A percentile compares a stretch with the other conserved stretches of the same genome.
phyloP scores from a whole-genome alignment of 2,329 filamentous ascomycete genomes.

The Apiospora aurea region DNA sequence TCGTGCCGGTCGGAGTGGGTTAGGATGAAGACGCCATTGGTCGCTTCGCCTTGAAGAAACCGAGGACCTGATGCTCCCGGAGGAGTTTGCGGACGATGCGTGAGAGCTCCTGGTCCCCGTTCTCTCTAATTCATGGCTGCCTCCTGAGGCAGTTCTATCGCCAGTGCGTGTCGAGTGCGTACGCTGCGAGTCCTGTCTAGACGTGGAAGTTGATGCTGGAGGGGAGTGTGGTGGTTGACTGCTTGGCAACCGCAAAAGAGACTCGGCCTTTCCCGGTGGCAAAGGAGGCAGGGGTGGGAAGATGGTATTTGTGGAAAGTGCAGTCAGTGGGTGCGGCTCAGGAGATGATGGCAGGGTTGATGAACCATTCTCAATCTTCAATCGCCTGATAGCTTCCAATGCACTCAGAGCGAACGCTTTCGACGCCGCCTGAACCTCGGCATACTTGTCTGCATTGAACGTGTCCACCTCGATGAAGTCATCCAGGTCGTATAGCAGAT shows the following conservation, averaged over 20 bases:
- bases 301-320: constrained; percentile 30
- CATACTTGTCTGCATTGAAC: constrained; percentile 46
- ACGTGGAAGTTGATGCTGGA: neutral
- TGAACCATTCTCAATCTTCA: constrained; percentile 37
- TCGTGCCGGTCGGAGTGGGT: too few species aligned
- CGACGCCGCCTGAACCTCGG: constrained; percentile 47
- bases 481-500: constrained; percentile 53
- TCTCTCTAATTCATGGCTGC: neutral
- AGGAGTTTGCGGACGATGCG: neutral
- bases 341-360: neutral
- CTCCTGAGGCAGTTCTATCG: neutral
- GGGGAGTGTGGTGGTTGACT: neutral
- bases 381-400: constrained; percentile 45
- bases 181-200: neutral
- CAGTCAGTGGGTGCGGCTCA: constrained; percentile 23
- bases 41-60: neutral
- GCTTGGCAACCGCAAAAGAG: constrained; percentile 12
- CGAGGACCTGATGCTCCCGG: neutral
- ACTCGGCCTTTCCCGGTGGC: constrained; percentile 22
- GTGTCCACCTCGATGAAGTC: constrained; percentile 49
- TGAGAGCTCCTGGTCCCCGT: neutral
- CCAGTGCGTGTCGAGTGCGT: neutral
- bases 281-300: constrained; percentile 37
- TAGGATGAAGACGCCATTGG: constrained; percentile 1
- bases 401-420: constrained; percentile 50